Percentiles rank a stretch among this genome's conserved stretches.
These are phyloP conservation scores for Trichoderma parareesei DNA, from an alignment of 495 filamentous ascomycete genomes.

Conservation along the genomic window DNA sequence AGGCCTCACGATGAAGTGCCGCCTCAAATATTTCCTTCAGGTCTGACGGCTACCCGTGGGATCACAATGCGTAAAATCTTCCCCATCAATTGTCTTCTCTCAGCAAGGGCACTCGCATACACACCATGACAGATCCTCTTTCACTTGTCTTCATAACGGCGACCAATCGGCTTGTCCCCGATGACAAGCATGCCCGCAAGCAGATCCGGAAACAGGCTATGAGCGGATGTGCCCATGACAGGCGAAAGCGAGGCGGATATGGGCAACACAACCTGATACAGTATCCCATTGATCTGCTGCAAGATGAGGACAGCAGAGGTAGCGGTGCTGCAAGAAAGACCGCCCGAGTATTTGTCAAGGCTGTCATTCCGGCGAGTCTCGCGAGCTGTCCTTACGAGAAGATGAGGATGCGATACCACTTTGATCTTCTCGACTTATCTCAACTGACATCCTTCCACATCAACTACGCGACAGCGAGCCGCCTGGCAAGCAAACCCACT, in stretches of 20 bases:
- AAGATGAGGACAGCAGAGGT: not conserved
- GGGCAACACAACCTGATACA: not conserved
- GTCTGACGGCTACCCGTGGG: not conserved
- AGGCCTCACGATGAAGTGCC: not conserved
- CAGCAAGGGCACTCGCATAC: no score
- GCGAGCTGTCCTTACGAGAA: not conserved
- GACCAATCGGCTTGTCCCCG: not conserved
- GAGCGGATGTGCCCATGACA: not conserved
- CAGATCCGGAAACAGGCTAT: slow-evolving; percentile 5
- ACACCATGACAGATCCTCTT: not conserved
- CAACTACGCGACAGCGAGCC: not conserved
- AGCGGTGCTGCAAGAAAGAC: no score
- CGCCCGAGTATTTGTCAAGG: not conserved
- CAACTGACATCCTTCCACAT: not conserved
- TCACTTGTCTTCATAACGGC: not conserved
- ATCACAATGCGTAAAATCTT: no score
- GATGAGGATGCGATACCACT: not conserved
- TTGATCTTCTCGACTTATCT: slow-evolving; percentile 4
- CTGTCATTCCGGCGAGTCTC: not conserved
- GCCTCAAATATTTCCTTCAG: not conserved
- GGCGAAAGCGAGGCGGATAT: not conserved
- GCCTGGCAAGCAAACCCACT: not conserved
- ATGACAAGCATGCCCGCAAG: not conserved
- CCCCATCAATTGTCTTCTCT: not conserved
- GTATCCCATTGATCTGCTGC: not conserved